Conservation (phyloP, 1,284 basidiomycete genomes). For the Moesziomyces sp. region DNA sequence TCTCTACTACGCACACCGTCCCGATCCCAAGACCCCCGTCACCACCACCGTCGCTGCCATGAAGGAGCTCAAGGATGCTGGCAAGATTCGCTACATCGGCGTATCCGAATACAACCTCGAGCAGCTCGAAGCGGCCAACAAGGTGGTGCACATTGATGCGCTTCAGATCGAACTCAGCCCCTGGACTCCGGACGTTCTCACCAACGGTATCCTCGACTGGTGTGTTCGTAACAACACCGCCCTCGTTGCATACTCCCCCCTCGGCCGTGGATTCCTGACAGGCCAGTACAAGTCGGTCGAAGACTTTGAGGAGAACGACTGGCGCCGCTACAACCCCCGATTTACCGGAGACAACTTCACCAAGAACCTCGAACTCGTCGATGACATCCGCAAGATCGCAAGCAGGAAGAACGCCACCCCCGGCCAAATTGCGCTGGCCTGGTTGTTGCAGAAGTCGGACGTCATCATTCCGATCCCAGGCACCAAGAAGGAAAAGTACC, state of each 20-base stretch:
- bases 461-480: conserved; percentile 51
- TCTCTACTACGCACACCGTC: conserved; percentile 69
- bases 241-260: conserved; percentile 51
- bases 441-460: conserved; percentile 30
- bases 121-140: conserved; percentile 36
- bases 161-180: conserved; percentile 71
- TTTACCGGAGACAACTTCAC: conserved; percentile 49
- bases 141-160: conserved; percentile 69
- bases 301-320: conserved; percentile 49
- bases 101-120: conserved; percentile 69
- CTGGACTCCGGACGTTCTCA: conserved; percentile 60
- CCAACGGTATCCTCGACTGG: conserved; percentile 56
- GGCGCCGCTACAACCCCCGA: conserved; percentile 47
- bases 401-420: conserved; percentile 49
- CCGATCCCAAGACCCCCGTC: conserved; percentile 71
- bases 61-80: conserved; percentile 79
- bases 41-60: conserved; percentile 80
- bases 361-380: conserved; percentile 52
- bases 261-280: conserved; percentile 53
- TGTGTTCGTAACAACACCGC: conserved; percentile 43
- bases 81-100: conserved; percentile 80
- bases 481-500: conserved; percentile 44
- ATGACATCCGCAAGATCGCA: conserved; percentile 48
- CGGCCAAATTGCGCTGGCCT: conserved; percentile 55
- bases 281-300: conserved; percentile 38